Base-by-base conservation (phyloP, 2,329 filamentous ascomycete species). In the Zalaria sp. region DNA sequence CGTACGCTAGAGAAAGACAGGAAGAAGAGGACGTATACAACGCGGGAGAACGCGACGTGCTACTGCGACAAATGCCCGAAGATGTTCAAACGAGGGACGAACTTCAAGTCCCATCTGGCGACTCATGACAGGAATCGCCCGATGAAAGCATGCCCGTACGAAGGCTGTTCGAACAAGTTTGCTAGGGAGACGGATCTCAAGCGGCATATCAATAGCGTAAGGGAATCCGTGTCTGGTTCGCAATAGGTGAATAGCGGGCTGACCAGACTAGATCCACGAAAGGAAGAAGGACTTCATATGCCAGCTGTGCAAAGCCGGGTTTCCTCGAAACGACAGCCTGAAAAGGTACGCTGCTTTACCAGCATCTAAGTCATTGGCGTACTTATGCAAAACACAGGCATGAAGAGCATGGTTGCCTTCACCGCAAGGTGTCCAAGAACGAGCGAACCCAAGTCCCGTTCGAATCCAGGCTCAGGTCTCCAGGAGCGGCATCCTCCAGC, bases 51-150 rank as follows among this genome's bases (percentile, higher is more conserved):
- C 51, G 81, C 81, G 42, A 83, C 78, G 51, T 81, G 76, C 59
- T 69, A 74, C 47, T 93, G 87, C 56, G 71, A 77, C 44, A 69
- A 78, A 2, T 94, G 87, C 55, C 79, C 80, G 5, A 84, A 81
- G 58, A 72, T 81, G 10, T 93, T 93, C 57, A 84, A 83, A 49
- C 71, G 87, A 47, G 81, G 77, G 53, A 93, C 89, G 65, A 93
- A 93, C 62, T 85, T 80, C 64, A 87, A 83, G 54, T 82, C 85
- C 27, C 87, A 93, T 58, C 73, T 88, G 71, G 81, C 88, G 54
- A 88, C 79, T 1, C 87, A 94, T 55, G 78, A 91, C 54, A 77
- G 83, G 9, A 72, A 75, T 45, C 72, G 81, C 43, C 52, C 77
- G 79, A 0, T 81, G 85, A 53, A 68, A 71, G 1, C 18, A 18